Percentiles rank a stretch among this genome's conserved stretches.
Evolutionary conservation across 2,329 filamentous ascomycete species (phyloP).

Genomic region (Dactylonectria estremocensis): DNA sequence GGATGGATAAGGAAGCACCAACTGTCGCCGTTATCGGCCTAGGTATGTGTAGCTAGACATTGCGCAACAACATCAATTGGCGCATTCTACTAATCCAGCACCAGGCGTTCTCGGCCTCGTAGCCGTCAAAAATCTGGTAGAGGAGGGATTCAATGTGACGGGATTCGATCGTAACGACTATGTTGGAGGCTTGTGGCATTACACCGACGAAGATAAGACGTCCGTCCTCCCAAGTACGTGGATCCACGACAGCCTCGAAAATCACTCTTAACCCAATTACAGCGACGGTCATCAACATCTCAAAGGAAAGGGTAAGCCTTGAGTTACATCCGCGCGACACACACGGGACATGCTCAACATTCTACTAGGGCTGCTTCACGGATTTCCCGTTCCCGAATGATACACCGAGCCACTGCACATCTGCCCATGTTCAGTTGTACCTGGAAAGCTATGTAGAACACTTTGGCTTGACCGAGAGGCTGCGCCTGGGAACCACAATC

Average conservation of each 20-base stretch:
- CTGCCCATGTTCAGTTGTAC: constrained; percentile 50
- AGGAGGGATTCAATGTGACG: constrained; percentile 60
- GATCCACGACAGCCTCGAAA: background rate
- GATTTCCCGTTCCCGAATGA: constrained; percentile 54
- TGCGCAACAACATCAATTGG: background rate
- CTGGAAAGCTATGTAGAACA: constrained; percentile 53
- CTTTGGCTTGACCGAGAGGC: constrained; percentile 47
- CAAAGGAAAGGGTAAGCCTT: constrained; percentile 48
- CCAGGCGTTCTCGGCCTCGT: constrained; percentile 55
- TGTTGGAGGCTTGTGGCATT: constrained; percentile 62
- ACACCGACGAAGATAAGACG: constrained; percentile 56
- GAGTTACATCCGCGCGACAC: too few relatives aligned
- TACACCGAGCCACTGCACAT: constrained; percentile 43
- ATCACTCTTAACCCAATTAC: constrained; percentile 13
- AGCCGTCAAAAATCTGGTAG: constrained; percentile 58
- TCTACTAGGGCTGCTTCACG: constrained; percentile 52
- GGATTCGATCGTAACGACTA: constrained; percentile 59
- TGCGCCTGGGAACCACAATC: constrained; percentile 48
- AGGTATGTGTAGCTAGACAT: constrained; percentile 34
- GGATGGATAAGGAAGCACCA: constrained; percentile 31
- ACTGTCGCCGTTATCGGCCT: constrained; percentile 51
- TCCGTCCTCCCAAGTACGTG: constrained; percentile 54
- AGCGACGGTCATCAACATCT: constrained; percentile 53
- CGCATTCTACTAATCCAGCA: background rate
- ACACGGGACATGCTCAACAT: background rate